Evolutionary conservation across 768 basidiomycete species (phyloP).

Genomic region (Boletus speciosus): DNA sequence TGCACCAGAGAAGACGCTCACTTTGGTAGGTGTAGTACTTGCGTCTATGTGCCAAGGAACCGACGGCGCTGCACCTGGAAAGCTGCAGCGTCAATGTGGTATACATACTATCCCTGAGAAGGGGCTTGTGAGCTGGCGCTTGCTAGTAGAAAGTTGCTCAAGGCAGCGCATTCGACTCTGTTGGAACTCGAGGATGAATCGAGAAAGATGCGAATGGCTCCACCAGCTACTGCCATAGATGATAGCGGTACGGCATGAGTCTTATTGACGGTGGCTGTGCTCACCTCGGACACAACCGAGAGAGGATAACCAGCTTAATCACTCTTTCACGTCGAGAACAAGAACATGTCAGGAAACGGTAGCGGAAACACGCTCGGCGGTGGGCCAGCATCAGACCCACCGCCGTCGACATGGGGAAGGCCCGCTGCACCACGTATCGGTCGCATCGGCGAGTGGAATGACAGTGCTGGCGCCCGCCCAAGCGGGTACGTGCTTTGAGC

Average conservation of each 20-base stretch:
- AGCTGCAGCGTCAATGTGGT: background rate
- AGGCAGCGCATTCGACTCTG: background rate
- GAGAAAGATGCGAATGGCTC: background rate
- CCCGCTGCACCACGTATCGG: constrained; percentile 44
- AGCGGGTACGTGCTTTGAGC: constrained; percentile 9
- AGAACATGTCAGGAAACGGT: constrained; percentile 37
- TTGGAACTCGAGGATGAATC: background rate
- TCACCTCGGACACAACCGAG: background rate
- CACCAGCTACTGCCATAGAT: too few species aligned
- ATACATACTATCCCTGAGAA: background rate
- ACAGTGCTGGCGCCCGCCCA: constrained; percentile 19
- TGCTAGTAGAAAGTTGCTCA: background rate
- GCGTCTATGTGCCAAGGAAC: background rate
- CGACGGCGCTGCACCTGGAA: background rate
- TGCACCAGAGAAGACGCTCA: constrained; percentile 9
- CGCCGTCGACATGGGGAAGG: constrained; percentile 46
- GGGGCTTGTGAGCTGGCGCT: background rate
- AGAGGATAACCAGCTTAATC: too few species aligned
- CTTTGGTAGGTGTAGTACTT: constrained; percentile 17
- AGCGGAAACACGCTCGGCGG: constrained; percentile 50
- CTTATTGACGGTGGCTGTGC: constrained; percentile 3
- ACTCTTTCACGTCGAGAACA: background rate
- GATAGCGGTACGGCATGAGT: too few species aligned
- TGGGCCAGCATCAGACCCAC: constrained; percentile 39
- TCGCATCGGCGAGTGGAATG: constrained; percentile 50